Percentiles rank a stretch among this genome's conserved stretches.
Conservation (phyloP, 306 rosid genomes). For the Lathyrus sativus region DNA sequence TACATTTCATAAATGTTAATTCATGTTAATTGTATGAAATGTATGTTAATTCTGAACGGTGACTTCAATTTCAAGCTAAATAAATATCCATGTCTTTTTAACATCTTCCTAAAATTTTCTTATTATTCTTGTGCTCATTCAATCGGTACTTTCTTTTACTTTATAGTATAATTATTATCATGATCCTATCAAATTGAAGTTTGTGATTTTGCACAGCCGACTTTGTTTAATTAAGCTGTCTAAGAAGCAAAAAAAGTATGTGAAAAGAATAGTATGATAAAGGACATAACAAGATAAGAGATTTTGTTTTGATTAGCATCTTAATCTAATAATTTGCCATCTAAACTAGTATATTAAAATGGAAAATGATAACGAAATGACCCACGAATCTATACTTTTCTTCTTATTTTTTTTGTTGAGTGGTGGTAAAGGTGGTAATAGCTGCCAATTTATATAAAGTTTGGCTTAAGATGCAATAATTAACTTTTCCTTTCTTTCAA, state of each 20-base stretch:
- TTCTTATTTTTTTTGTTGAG: slow-evolving; percentile 19
- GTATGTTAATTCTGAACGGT: no score
- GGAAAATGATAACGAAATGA: slow-evolving; percentile 29
- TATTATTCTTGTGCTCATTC: slow-evolving; percentile 21
- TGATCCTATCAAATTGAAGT: slow-evolving; percentile 30
- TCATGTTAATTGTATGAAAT: no score
- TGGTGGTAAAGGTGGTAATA: slow-evolving; percentile 13
- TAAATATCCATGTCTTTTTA: slow-evolving; percentile 20
- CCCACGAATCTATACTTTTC: slow-evolving; percentile 6
- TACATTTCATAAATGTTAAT: no score
- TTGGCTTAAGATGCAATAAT: slow-evolving; percentile 24
- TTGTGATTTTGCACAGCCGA: slow-evolving; percentile 25
- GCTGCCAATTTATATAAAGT: slow-evolving; percentile 29
- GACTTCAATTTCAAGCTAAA: slow-evolving; percentile 8
- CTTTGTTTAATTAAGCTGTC: slow-evolving; percentile 31
- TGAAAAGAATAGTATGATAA: slow-evolving; percentile 35
- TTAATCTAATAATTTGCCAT: slow-evolving; percentile 29
- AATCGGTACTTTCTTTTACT: slow-evolving; percentile 29
- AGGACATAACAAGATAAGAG: slow-evolving; percentile 30
- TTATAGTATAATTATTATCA: slow-evolving; percentile 1
- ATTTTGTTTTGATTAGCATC: slow-evolving; percentile 42
- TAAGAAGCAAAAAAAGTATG: slow-evolving; percentile 30
- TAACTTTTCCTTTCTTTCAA: slow-evolving; percentile 36
- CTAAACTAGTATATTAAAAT: slow-evolving; percentile 17
- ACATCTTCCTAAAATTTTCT: not conserved